Evolutionary conservation across 2,329 filamentous ascomycete genomes (phyloP), one percentile per base, ranked within the genome.

Genomic region (Albophoma yamanashiensis): DNA sequence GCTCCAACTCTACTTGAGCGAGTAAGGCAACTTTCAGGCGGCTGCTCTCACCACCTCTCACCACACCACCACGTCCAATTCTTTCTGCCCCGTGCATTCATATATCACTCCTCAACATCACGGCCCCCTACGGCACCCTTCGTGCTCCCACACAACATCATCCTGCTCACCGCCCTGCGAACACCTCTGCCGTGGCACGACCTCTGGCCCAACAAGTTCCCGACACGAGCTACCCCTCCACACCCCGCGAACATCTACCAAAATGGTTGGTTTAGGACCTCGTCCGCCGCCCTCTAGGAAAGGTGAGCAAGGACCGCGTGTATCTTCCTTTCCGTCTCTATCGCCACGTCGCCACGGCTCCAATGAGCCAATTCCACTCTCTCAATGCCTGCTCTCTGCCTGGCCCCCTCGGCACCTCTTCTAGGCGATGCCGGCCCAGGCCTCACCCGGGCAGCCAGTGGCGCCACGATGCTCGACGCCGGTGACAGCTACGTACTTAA

Each of bases 201-300:
- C 11, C 17, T 38, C 50, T 38, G 50, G 31, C 31, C 34, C 27
- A 45, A 52, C 45, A 53, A 59, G 38, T 50, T 53, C 27, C 27
- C 34, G 43, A 40, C 62, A 60, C 58, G 60, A 53, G 62, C 66
- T 73, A 71, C 71, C 73, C 73, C 71, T 70, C 71, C 70, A 72
- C 66, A 70, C 71, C 73, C 70, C 71, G 65, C 66, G 65, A 71
- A 66, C 65, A 62, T 60, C 67, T 57, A 64, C 64, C 72, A 79
- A 73, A 70, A 81, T 81, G 78, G 78, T 80, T 67, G 78, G 78
- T 64, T 72, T 80, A 63, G 78, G 78, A 72, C 78, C 78, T 67
- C 76, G 78, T 70, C 77, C 74, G 70, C 78, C 77, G 65, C 77
- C 77, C 67, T 78, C 76, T 67, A 75, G 78, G 66, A 91, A 89